phyloP scores from a whole-genome alignment of 163 green algal species.

The Chlorella variabilis region DNA sequence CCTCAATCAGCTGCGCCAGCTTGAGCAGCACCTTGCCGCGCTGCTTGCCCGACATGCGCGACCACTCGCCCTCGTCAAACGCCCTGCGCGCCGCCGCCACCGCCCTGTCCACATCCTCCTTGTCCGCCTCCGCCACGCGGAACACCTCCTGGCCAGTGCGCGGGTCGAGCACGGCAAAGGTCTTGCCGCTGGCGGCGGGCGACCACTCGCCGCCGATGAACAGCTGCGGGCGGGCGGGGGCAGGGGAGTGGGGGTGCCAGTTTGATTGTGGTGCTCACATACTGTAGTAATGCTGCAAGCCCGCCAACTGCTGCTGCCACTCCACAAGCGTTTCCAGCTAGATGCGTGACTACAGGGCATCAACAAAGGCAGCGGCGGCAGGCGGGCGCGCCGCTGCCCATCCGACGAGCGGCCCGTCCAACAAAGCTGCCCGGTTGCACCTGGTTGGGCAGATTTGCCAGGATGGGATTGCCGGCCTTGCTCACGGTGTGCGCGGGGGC shows the following conservation, averaged over 20 bases:
- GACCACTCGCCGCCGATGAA: constrained; percentile 62
- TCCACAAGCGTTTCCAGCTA: no score
- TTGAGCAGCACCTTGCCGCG: constrained; percentile 63
- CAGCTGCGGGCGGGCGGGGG: constrained; percentile 38
- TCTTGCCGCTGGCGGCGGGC: constrained; percentile 45
- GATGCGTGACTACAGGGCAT: no score
- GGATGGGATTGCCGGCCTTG: not conserved
- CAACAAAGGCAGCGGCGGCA: no score
- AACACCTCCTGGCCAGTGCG: constrained; percentile 50
- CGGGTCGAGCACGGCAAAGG: constrained; percentile 55
- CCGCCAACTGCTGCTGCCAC: no score
- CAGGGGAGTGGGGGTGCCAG: no score
- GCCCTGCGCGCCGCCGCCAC: constrained; percentile 48
- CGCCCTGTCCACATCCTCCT: constrained; percentile 63
- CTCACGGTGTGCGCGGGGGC: not conserved
- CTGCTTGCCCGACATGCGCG: constrained; percentile 54
- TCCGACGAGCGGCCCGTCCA: no score
- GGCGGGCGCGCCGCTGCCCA: no score
- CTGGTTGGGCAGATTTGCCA: constrained; percentile 19
- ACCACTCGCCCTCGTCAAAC: constrained; percentile 62
- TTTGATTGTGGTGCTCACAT: no score
- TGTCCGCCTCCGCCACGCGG: constrained; percentile 51
- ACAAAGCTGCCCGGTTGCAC: no score
- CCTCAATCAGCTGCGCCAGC: constrained; percentile 77
- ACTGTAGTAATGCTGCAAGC: no score